Evolutionary conservation across 2,329 filamentous ascomycete genomes (phyloP), one percentile per base, ranked within the genome.

Genomic region (Talaromyces sp.): DNA sequence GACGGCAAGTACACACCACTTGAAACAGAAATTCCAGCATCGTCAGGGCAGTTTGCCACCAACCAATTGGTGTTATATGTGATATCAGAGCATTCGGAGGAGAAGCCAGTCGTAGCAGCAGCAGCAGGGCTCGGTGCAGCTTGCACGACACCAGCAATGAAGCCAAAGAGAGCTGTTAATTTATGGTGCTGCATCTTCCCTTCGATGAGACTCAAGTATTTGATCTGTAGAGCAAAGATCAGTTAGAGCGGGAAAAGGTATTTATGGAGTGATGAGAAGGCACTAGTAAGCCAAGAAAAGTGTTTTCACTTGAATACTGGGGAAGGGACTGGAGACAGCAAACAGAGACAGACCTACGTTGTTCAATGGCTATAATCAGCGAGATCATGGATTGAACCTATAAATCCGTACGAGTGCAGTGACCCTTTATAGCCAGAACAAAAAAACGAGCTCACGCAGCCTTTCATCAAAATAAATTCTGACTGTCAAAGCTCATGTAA

Each of bases 61-160:
- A 66, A 37, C 65, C 64, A 66, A 21, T 46, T n/a, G 33, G 21
- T 57, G 33, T 63, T 42, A n/a, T 59, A 7, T 25, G 37, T 54
- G n/a, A 66, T 61, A 31, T 64, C 60, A 11, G 61, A 58, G 31
- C 65, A 66, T 25, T 63, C 56, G n/a, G 59, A 54, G 5, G 61
- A 40, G 35, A 58, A 66, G 6, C 65, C 63, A 5, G 54, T 23
- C 21, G 28, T 21, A 54, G 28, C 50, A 11, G 31, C n/a, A 7
- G 50, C n/a, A 16, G 50, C 28, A 7, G 50, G 28, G 50, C n/a
- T 18, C 14, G 50, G 50, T 7, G 9, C n/a, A 37, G 50, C 50
- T 11, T 54, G 28, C 14, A 18, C n/a, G 5, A 54, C 3, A 5
- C 11, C n/a, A 35, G 31, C n/a, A 23, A 54, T 21, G 31, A 35